These are phyloP conservation scores for Candida mesenterica DNA, from an alignment of 1,139 yeast genomes.

Conservation along the genomic window DNA sequence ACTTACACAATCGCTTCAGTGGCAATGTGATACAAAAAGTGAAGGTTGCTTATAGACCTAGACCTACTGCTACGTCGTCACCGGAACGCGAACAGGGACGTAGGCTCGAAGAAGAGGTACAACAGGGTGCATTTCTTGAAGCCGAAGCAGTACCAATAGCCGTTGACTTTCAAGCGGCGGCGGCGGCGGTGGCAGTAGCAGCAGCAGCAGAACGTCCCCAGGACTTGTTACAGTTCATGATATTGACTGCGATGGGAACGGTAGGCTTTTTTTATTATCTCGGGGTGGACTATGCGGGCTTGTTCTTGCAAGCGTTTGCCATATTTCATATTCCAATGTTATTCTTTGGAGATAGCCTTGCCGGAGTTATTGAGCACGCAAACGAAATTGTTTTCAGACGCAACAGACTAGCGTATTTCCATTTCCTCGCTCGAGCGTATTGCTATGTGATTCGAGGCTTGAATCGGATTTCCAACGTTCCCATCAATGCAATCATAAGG, in stretches of 20 bases:
- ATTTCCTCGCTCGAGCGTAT: neutral
- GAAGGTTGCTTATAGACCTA: constrained; percentile 2
- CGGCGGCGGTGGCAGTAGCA: too few relatives aligned
- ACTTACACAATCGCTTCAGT: constrained; percentile 12
- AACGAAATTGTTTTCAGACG: neutral
- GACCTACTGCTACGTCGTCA: too few relatives aligned
- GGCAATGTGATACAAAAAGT: constrained; percentile 12
- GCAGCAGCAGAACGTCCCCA: constrained; percentile 4
- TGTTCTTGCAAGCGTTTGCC: constrained; percentile 1
- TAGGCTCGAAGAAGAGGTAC: neutral
- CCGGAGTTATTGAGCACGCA: constrained; percentile 1
- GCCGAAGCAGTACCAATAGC: too few relatives aligned
- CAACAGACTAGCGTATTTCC: neutral
- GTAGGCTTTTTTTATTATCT: constrained; percentile 2
- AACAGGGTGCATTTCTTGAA: neutral
- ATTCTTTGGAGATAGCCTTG: constrained; percentile 5
- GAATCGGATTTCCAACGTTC: neutral
- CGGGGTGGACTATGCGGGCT: neutral
- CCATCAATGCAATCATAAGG: constrained; percentile 1
- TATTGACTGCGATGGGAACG: constrained; percentile 2
- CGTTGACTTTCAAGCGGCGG: too few relatives aligned
- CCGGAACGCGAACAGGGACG: too few relatives aligned
- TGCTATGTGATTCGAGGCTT: neutral
- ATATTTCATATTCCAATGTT: constrained; percentile 6
- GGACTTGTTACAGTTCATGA: constrained; percentile 2